Conservation (phyloP, 2,329 filamentous ascomycete genomes). For the Phaeomoniella chlamydospora region DNA sequence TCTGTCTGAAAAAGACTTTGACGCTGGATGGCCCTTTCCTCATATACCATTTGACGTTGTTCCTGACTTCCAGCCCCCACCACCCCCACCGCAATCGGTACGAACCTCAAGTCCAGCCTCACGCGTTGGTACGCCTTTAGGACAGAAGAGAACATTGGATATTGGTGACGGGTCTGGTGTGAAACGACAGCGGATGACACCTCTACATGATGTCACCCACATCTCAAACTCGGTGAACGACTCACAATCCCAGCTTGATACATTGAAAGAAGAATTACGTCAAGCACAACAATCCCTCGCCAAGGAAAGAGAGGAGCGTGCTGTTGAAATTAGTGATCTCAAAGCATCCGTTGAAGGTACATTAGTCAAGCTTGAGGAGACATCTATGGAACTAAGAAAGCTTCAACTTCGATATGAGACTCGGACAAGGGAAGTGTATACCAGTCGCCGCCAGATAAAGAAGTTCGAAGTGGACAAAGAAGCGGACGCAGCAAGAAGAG, state of each 20-base stretch:
- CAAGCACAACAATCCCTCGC: slow-evolving; percentile 7
- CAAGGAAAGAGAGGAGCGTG: slow-evolving; percentile 11
- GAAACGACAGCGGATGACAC: slow-evolving; percentile 23
- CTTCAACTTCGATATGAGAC: slow-evolving; percentile 31
- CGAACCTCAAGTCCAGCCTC: slow-evolving; percentile 5
- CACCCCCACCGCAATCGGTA: neutral
- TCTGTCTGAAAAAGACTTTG: slow-evolving; percentile 20
- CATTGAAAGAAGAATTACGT: slow-evolving; percentile 14
- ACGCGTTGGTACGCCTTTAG: slow-evolving; percentile 11
- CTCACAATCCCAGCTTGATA: slow-evolving; percentile 9
- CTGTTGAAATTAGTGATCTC: slow-evolving; percentile 16
- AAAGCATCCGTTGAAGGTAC: slow-evolving; percentile 13
- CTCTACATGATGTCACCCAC: slow-evolving; percentile 20
- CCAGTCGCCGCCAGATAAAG: slow-evolving; percentile 18
- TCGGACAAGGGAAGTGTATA: slow-evolving; percentile 18
- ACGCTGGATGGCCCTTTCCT: slow-evolving; percentile 21
- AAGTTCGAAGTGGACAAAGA: slow-evolving; percentile 13
- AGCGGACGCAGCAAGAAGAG: slow-evolving; percentile 16
- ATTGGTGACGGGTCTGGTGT: slow-evolving; percentile 12
- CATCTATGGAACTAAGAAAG: slow-evolving; percentile 16
- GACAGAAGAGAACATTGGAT: slow-evolving; percentile 14
- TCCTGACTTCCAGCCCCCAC: slow-evolving; percentile 3
- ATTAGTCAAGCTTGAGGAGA: slow-evolving; percentile 16
- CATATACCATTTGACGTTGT: slow-evolving; percentile 19
- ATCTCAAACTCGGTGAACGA: slow-evolving; percentile 19